Base-by-base conservation (phyloP, 208 protist genomes). In the Acanthamoeba polyphaga region DNA sequence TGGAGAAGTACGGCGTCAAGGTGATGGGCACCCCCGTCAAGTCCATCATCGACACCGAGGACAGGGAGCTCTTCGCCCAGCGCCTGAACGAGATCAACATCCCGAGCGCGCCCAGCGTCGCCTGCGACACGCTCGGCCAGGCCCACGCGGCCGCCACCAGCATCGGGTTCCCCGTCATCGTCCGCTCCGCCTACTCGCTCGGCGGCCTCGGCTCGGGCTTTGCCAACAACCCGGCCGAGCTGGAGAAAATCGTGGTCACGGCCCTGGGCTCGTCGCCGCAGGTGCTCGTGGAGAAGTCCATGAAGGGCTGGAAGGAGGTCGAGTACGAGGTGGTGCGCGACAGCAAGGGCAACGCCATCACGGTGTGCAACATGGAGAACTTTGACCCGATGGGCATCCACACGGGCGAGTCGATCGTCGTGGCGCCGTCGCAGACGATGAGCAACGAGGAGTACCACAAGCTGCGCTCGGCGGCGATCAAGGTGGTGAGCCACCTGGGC, bases 291-390 rank as follows among this genome's bases (percentile, higher is more conserved):
- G 99, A 99, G 96, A 97, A 99, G 95, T 99, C 98, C 68, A 97
- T 99, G 90, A 99, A 99, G 76, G 99, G 99, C 66, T 99, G 99
- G 99, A 99, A 99, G 97, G 99, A 99, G 96, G 98, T 99, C 78
- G 99, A 99, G 98, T 99, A 99, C 97, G 99, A 99, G 97, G 99
- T 99, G 53, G 98, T 99, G 55, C 97, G 99, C 91, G 99, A 99
- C 96, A 97, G 97, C 88, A 97, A 99, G 74, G 99, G 99, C 97
- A 99, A 99, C 97, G 99, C 99, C 97, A 99, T 99, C 95, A 99
- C 99, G 46, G 99, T 99, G 68, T 99, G 99, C 97, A 99, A 99
- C 97, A 99, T 99, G 99, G 99, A 99, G 97, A 99, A 99, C 97
- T 99, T 99, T 95, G 98, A 99, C 96, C 98, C 98, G n/a, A 97